Evolutionary conservation across 139 green algal genomes (phyloP), one percentile per base, ranked within the genome.

Genomic region (Chlamydomonas incerta): DNA sequence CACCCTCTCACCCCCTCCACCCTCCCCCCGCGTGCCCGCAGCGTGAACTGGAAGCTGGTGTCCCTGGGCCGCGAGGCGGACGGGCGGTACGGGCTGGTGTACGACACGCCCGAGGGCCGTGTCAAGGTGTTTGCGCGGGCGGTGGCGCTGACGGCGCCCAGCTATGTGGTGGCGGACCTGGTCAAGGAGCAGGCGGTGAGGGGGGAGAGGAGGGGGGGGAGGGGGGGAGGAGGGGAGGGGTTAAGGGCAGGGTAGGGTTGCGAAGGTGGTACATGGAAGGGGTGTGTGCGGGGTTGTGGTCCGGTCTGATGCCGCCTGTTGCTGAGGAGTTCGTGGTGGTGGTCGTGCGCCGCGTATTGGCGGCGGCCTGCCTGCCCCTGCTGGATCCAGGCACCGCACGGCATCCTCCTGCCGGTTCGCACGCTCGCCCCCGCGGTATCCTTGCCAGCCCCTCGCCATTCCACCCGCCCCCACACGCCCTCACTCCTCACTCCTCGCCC

Each of bases 141-240:
- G 18, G 96, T 99, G 8, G 93, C 95, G 23, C 90, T 99, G 35
- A 99, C 98, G 2, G 91, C 95, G 31, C 98, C 98, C 9, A 93
- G 97, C 11, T 99, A 99, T 87, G 92, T 97, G 0, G 95, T 95
- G 8, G 95, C 96, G 1, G 91, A 98, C 68, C 87, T 99, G 26
- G 58, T 99, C 29, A 67, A 89, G 68, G 62, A 82, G 15, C 24
- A 87, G 41, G 85, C 81, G 85, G 88, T 93, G 79, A 87, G 86
- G 75, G 50, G 60, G 41, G 41, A 13, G 41, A 41, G 29, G 28
- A 10, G 28, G 28, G 9, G 29, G 29, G 23, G 10, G 33, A 17
- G 63, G 63, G 63, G 63, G 35, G 26, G 58, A 9, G 58, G 9
- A 9, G 58, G 21, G 24, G 6, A 9, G n/a, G 13, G 10, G 57